Base-by-base conservation (phyloP, 208 protist species). In the Acanthamoeba triangularis region DNA sequence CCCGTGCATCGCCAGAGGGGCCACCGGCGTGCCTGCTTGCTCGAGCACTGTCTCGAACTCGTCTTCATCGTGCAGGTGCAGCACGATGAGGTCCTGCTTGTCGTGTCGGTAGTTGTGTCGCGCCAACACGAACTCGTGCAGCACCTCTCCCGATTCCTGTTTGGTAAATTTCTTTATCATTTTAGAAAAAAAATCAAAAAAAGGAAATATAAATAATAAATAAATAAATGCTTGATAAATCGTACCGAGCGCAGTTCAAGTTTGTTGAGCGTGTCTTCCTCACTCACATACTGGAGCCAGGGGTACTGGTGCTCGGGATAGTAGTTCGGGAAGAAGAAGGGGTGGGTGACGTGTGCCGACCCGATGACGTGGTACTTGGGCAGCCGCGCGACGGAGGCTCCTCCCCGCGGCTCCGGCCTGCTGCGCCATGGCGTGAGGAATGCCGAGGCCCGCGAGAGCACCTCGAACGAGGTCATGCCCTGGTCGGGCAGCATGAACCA, bases 221-320 rank as follows among this genome's bases (percentile, higher is more conserved):
- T 23, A 80, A 23, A 80, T 52, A 14, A 76, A 37, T n/a, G n/a
- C n/a, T n/a, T n/a, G n/a, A 41, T 37, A 49, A 41, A 44, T 20
- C 6, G 41, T 37, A 80, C 30, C 37, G 41, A 80, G 72, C 87
- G 54, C 33, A 93, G n/a, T 54, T 93, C 87, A 11, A 93, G 63
- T 28, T 93, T 93, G 87, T 93, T 76, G 63, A 93, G 30, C 23
- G 87, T 93, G 61, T 93, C 59, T 52, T 93, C 87, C 47, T 93
- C 87, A 20, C 20, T 65, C 20, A 93, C 87, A 54, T 41, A 93
- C 52, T 74, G 87, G 25, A 93, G 87, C 87, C 87, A 93, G 7
- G 80, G 80, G 80, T 90, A 90, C 80, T 90, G 80, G 25, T 95
- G 49, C 37, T 95, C 49, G n/a, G 91, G 91, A 63, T 95, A 95